Evolutionary conservation across 139 green algal genomes (phyloP).

Genomic region (Mesotaenium endlicherianum): DNA sequence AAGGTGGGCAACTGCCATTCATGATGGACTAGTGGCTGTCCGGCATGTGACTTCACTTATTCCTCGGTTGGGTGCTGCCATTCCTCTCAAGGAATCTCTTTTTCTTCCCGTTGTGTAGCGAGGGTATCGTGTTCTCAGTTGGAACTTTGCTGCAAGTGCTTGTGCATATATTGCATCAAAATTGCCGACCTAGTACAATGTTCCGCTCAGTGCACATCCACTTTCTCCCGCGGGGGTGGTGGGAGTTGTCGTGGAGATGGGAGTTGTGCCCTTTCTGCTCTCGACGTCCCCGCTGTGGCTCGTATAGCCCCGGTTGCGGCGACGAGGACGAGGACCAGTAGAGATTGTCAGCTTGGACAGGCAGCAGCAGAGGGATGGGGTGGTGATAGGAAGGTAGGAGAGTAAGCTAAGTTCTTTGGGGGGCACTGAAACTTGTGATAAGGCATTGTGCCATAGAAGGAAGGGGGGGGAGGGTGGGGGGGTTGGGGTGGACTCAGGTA

Average conservation of each 20-base stretch:
- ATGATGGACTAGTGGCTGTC: not conserved
- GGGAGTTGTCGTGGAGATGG: not conserved
- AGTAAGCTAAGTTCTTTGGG: not conserved
- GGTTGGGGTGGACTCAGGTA: too few species aligned
- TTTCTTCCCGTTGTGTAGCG: too few species aligned
- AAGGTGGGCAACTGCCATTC: constrained; percentile 16
- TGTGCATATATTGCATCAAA: too few species aligned
- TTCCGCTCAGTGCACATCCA: not conserved
- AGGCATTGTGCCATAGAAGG: too few species aligned
- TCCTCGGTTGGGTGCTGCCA: not conserved
- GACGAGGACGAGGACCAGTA: not conserved
- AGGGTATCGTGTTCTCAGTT: too few species aligned
- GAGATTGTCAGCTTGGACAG: not conserved
- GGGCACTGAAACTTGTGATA: not conserved
- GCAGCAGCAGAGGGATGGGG: not conserved
- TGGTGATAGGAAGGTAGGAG: not conserved
- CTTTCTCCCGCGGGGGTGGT: not conserved
- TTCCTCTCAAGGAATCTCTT: not conserved
- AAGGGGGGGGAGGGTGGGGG: too few species aligned
- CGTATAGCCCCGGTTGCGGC: not conserved
- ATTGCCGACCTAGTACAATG: not conserved
- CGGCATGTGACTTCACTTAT: not conserved
- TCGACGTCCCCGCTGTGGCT: not conserved
- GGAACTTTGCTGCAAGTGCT: too few species aligned
- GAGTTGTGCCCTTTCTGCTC: not conserved